These are phyloP conservation scores for Colletotrichum sp. DNA, from an alignment of 2,329 filamentous ascomycete species.

Conservation along the genomic window DNA sequence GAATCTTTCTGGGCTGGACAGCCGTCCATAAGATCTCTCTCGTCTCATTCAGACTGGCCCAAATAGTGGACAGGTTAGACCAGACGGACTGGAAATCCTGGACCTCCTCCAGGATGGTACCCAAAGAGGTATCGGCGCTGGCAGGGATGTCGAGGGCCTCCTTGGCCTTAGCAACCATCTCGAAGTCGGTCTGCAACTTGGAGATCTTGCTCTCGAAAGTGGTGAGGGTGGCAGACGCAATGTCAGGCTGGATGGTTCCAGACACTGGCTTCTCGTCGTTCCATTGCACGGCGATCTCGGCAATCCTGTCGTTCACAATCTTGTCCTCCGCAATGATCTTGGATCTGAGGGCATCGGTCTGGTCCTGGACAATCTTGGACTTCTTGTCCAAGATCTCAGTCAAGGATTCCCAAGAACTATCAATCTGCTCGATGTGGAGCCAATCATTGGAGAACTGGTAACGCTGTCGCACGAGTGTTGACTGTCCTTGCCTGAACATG, in stretches of 20 bases:
- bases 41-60: constrained; percentile 94
- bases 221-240: constrained; percentile 81
- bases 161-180: constrained; percentile 96
- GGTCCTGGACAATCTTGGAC: constrained; percentile 93
- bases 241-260: constrained; percentile 87
- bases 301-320: constrained; percentile 86
- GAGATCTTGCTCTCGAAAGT: constrained; percentile 87
- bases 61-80: constrained; percentile 94
- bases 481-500: constrained; percentile 94
- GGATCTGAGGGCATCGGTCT: constrained; percentile 90
- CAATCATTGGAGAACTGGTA: constrained; percentile 95
- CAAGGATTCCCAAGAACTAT: constrained; percentile 92
- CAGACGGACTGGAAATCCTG: constrained; percentile 99
- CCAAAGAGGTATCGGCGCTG: constrained; percentile 79
- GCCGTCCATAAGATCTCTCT: constrained; percentile 93
- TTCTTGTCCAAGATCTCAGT: constrained; percentile 93
- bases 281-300: constrained; percentile 86
- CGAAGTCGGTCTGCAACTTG: constrained; percentile 82
- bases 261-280: constrained; percentile 97
- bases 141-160: constrained; percentile 91
- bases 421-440: constrained; percentile 95
- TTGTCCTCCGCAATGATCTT: constrained; percentile 96
- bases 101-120: constrained; percentile 90
- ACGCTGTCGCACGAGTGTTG: constrained; percentile 86
- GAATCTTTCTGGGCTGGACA: constrained; percentile 91